phyloP scores from a whole-genome alignment of 306 rosid genomes.

The Myrica gale region DNA sequence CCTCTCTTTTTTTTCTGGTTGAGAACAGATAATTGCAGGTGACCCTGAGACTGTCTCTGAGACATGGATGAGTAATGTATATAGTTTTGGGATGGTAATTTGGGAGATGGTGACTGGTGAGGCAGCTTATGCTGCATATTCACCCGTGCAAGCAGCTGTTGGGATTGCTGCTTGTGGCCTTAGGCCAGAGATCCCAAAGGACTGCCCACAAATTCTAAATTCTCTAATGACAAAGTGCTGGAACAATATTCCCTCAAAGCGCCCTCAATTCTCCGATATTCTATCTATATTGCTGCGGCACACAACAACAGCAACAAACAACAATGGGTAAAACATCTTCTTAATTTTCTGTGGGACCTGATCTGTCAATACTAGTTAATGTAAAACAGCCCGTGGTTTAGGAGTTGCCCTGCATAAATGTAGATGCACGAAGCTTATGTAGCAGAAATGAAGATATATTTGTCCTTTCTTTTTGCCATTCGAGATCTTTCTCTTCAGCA shows the following conservation, averaged over 20 bases:
- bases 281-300: constrained; percentile 50
- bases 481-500: constrained; percentile 23
- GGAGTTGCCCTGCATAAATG: constrained; percentile 36
- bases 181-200: constrained; percentile 92
- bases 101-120: constrained; percentile 99
- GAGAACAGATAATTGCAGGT: constrained; percentile 83
- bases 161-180: constrained; percentile 99
- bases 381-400: constrained; percentile 22
- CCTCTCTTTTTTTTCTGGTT: constrained; percentile 12
- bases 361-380: constrained; percentile 32
- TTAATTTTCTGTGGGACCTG: constrained; percentile 13
- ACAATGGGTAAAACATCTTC: constrained; percentile 44
- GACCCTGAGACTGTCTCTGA: constrained; percentile 89
- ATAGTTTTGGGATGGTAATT: constrained; percentile 89
- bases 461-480: constrained; percentile 18
- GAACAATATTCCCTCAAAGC: constrained; percentile 88
- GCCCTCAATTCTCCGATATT: constrained; percentile 85
- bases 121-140: constrained; percentile 74
- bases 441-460: constrained; percentile 42
- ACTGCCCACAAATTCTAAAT: constrained; percentile 76
- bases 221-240: constrained; percentile 83
- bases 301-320: constrained; percentile 37
- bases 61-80: constrained; percentile 93
- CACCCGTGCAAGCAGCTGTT: constrained; percentile 97
- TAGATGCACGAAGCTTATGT: constrained; percentile 29